phyloP scores from a whole-genome alignment of 129 eudicot species.

The Artemisia annua region DNA sequence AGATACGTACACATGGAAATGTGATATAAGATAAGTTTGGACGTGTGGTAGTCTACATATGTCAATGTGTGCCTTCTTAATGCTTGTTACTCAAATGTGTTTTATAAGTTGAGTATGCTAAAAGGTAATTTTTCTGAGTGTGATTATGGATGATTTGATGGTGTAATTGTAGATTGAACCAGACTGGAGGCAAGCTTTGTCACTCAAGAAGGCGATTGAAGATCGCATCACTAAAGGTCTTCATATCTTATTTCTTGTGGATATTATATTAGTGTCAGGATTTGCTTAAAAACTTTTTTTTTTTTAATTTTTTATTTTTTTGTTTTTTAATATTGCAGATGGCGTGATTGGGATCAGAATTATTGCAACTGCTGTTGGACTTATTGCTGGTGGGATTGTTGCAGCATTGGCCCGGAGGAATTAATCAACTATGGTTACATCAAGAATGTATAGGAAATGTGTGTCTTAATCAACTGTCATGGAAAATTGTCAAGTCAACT shows the following conservation, averaged over 20 bases:
- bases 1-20: too few species aligned
- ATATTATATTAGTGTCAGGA: not conserved
- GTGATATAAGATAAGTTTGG: too few species aligned
- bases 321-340: slow-evolving; percentile 46
- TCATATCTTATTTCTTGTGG: not conserved
- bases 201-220: slow-evolving; percentile 58
- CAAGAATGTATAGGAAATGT: too few species aligned
- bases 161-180: slow-evolving; percentile 51
- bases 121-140: not conserved
- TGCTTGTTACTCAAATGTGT: not conserved
- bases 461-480: too few species aligned
- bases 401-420: slow-evolving; percentile 55
- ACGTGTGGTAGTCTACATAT: not conserved
- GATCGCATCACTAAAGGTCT: slow-evolving; percentile 58
- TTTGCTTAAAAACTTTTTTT: slow-evolving; percentile 4
- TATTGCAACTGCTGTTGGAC: slow-evolving; percentile 62
- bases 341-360: slow-evolving; percentile 73
- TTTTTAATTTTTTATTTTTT: too few species aligned
- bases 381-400: slow-evolving; percentile 66
- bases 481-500: too few species aligned
- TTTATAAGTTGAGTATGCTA: not conserved
- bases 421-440: slow-evolving; percentile 25
- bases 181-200: slow-evolving; percentile 75
- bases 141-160: slow-evolving; percentile 18
- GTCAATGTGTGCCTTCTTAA: too few species aligned